Evolutionary conservation across 345 rosid genomes (phyloP).

Genomic region (Eucalyptus leucophloia): DNA sequence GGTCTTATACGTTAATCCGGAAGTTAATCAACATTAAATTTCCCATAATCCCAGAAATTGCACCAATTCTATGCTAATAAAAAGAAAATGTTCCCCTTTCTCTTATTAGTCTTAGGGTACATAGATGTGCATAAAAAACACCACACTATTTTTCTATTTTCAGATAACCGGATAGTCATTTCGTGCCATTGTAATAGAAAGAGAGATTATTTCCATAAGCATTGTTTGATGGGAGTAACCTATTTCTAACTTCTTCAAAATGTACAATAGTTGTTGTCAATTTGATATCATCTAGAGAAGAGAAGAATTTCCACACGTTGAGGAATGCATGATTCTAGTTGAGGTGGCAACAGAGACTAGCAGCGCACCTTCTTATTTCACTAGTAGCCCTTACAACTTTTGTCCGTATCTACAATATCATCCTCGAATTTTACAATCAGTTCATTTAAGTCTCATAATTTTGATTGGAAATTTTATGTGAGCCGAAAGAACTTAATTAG

Average conservation of each 20-base stretch:
- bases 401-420: background rate
- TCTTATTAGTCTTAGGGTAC: background rate
- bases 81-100: background rate
- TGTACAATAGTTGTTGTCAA: background rate
- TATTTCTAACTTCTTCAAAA: background rate
- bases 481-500: background rate
- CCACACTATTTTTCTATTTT: background rate
- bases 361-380: background rate
- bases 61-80: background rate
- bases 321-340: background rate
- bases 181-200: background rate
- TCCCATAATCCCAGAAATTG: background rate
- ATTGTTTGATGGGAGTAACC: background rate
- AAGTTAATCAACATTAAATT: background rate
- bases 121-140: background rate
- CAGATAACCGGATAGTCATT: background rate
- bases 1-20: background rate
- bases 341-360: background rate
- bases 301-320: background rate
- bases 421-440: background rate
- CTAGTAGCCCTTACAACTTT: background rate
- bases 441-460: background rate
- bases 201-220: background rate
- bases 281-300: background rate
- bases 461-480: background rate